Evolutionary conservation across 1,284 basidiomycete genomes (phyloP).

Genomic region (Wallemia hederae): DNA sequence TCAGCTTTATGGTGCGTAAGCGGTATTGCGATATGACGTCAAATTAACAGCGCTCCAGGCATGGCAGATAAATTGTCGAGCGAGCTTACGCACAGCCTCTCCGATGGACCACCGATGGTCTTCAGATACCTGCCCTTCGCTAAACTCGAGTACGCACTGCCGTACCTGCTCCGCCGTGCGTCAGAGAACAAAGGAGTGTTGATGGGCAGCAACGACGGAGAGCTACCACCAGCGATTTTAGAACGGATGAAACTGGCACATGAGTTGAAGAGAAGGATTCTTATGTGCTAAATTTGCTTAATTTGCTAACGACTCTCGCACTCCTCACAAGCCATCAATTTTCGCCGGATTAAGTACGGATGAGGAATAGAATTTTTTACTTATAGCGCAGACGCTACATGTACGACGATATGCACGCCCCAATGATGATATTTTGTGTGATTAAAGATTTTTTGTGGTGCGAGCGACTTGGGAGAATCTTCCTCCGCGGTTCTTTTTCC

Average conservation of each 20-base stretch:
- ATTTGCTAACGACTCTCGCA: too few species aligned
- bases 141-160: background rate
- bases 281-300: background rate
- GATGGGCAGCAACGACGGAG: background rate
- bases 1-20: slow-evolving; percentile 10
- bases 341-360: too few species aligned
- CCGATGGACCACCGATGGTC: background rate
- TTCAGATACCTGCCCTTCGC: background rate
- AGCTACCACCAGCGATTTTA: background rate
- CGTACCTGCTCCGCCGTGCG: background rate
- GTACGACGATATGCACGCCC: too few species aligned
- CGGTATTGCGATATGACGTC: background rate
- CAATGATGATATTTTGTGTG: background rate
- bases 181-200: background rate
- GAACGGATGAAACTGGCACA: background rate
- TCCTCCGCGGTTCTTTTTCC: background rate
- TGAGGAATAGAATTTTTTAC: too few species aligned
- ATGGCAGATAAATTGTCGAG: slow-evolving; percentile 12
- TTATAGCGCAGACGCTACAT: too few species aligned
- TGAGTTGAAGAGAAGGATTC: background rate
- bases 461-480: background rate
- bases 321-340: background rate
- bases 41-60: slow-evolving; percentile 4
- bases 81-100: slow-evolving; percentile 7
- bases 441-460: background rate